Conservation (phyloP, 257 asterid species). For the Leonotis leonurus region DNA sequence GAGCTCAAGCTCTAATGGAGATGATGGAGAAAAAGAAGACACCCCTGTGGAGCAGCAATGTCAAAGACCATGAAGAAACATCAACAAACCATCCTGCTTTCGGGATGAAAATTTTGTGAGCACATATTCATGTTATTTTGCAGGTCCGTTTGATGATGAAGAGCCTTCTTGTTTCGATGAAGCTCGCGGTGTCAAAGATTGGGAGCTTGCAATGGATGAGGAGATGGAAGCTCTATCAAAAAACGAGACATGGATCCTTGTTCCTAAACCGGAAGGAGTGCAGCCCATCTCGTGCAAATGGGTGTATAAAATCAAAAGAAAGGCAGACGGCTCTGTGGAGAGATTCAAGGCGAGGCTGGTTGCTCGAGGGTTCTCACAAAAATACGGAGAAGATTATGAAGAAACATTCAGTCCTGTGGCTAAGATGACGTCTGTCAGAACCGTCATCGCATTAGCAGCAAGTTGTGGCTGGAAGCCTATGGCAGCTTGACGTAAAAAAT, state of each 20-base stretch:
- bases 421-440: background rate
- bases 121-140: background rate
- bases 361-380: conserved; percentile 11
- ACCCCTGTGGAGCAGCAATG: background rate
- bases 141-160: background rate
- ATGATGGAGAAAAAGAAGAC: background rate
- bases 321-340: background rate
- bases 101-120: conserved; percentile 3
- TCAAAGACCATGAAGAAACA: background rate
- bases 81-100: background rate
- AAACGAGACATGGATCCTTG: background rate
- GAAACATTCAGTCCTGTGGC: conserved; percentile 12
- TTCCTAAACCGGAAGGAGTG: background rate
- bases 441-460: background rate
- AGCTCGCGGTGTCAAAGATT: background rate
- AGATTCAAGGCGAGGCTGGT: conserved; percentile 2
- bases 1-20: background rate
- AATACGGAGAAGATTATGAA: conserved; percentile 10
- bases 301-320: conserved; percentile 1
- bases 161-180: background rate
- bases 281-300: background rate
- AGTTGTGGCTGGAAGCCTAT: background rate
- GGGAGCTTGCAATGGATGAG: background rate
- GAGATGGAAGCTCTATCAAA: background rate
- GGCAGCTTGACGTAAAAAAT: background rate